phyloP scores from a whole-genome alignment of 192 early-diverging fungal genomes.

The Chytriomyces confervae region DNA sequence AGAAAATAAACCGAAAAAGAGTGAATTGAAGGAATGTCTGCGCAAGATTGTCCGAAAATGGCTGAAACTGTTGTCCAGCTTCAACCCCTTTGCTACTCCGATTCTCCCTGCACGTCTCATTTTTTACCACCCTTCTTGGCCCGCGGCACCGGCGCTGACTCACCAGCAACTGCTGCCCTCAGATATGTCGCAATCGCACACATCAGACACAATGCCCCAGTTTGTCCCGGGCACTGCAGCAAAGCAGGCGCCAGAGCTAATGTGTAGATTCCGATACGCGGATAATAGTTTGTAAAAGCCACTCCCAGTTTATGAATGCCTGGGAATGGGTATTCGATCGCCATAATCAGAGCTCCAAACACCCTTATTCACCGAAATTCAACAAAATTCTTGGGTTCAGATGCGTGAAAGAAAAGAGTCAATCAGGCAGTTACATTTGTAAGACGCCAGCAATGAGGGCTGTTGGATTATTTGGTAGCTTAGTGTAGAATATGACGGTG shows the following conservation, averaged over 20 bases:
- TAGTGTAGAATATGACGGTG: slow-evolving; percentile 36
- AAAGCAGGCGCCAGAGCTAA: slow-evolving; percentile 30
- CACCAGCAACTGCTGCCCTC: slow-evolving; percentile 39
- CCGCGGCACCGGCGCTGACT: slow-evolving; percentile 15
- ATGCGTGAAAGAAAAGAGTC: neutral
- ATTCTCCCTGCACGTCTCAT: neutral
- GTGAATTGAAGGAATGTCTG: too few species aligned
- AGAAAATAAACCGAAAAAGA: too few species aligned
- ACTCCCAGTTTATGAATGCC: slow-evolving; percentile 30
- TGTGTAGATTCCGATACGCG: slow-evolving; percentile 34
- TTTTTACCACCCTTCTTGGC: slow-evolving; percentile 21
- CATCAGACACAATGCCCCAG: slow-evolving; percentile 39
- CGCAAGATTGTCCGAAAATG: too few species aligned
- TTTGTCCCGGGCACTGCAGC: slow-evolving; percentile 39
- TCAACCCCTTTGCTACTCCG: too few species aligned
- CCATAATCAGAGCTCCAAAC: slow-evolving; percentile 37
- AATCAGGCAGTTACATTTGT: slow-evolving; percentile 10
- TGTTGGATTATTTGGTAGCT: slow-evolving; percentile 24
- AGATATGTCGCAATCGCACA: slow-evolving; percentile 38
- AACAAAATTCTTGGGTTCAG: neutral
- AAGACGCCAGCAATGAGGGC: slow-evolving; percentile 10
- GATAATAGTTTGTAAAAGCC: slow-evolving; percentile 33
- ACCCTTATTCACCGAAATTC: slow-evolving; percentile 15
- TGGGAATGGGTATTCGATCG: slow-evolving; percentile 34
- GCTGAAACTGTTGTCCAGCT: too few species aligned